Conservation (phyloP, 2,329 filamentous ascomycete genomes). For the Calonectria hongkongensis region DNA sequence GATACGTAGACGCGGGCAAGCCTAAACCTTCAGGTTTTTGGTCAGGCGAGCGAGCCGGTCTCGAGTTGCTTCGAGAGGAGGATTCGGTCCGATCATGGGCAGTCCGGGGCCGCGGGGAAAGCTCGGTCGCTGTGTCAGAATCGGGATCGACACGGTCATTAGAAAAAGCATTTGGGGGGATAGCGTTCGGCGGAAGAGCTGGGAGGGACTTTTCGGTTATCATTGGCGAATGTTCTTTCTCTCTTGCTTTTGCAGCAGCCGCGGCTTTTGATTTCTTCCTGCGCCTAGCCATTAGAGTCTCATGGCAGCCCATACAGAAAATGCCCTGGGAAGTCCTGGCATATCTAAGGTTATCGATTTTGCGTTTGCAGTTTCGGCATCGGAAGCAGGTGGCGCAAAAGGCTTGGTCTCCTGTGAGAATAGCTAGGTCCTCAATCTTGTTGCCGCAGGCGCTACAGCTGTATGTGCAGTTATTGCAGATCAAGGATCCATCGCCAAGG, state of each 20-base stretch:
- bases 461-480: constrained; percentile 99
- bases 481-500: constrained; percentile 96
- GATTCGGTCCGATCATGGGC: constrained; percentile 71
- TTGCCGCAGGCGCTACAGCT: constrained; percentile 97
- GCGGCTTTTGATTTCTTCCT: constrained; percentile 88
- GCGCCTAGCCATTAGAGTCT: constrained; percentile 94
- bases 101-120: constrained; percentile 77
- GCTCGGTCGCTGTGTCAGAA: constrained; percentile 80
- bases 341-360: constrained; percentile 98
- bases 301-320: constrained; percentile 99
- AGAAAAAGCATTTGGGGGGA: constrained; percentile 78
- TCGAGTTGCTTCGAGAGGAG: constrained; percentile 73
- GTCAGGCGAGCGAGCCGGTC: constrained; percentile 74
- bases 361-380: constrained; percentile 98
- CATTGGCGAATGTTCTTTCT: constrained; percentile 79
- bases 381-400: constrained; percentile 98
- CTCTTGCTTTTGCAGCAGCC: constrained; percentile 74
- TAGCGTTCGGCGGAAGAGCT: constrained; percentile 87
- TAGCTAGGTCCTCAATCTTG: constrained; percentile 98
- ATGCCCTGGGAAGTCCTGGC: constrained; percentile 98
- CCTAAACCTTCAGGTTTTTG: constrained; percentile 77
- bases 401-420: constrained; percentile 97
- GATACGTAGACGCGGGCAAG: constrained; percentile 85
- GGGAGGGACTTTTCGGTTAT: constrained; percentile 94
- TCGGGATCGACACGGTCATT: constrained; percentile 75